phyloP scores from a whole-genome alignment of 768 basidiomycete genomes.

The Lepiota subincarnata region DNA sequence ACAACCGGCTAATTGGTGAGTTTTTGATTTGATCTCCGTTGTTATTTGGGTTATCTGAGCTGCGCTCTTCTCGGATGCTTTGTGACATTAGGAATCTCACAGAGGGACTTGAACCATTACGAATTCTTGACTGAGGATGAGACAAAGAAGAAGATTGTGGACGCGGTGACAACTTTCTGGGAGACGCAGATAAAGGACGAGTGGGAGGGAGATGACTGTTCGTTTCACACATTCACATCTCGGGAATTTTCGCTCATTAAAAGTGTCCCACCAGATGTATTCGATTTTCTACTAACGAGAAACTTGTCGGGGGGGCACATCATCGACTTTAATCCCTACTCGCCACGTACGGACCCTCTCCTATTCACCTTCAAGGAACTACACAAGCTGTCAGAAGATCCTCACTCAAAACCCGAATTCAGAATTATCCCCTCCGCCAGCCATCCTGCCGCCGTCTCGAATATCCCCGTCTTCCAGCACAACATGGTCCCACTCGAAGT shows the following conservation, averaged over 20 bases:
- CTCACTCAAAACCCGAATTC: slow-evolving; percentile 34
- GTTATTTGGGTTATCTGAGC: neutral
- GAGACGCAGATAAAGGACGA: slow-evolving; percentile 53
- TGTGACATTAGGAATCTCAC: slow-evolving; percentile 61
- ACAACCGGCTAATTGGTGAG: slow-evolving; percentile 68
- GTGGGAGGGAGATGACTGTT: slow-evolving; percentile 59
- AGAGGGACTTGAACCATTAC: slow-evolving; percentile 87
- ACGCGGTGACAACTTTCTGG: slow-evolving; percentile 62
- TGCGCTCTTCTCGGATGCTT: neutral
- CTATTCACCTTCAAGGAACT: slow-evolving; percentile 85
- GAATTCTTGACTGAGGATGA: slow-evolving; percentile 70
- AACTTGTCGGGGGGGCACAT: slow-evolving; percentile 74
- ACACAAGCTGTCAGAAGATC: slow-evolving; percentile 27
- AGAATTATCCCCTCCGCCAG: slow-evolving; percentile 69
- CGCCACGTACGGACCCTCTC: slow-evolving; percentile 80
- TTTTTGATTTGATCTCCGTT: neutral
- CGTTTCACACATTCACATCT: slow-evolving; percentile 22
- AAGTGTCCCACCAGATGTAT: slow-evolving; percentile 57
- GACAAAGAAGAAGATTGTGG: slow-evolving; percentile 49
- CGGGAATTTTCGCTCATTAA: neutral
- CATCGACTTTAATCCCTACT: slow-evolving; percentile 89
- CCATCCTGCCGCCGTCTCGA: slow-evolving; percentile 65
- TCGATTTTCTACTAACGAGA: slow-evolving; percentile 86
- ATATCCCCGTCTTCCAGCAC: slow-evolving; percentile 73
- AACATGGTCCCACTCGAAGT: slow-evolving; percentile 94